A percentile compares a stretch with the other conserved stretches of the same genome.
Conservation (phyloP, 495 filamentous ascomycete species). For the Hyphodiscus hymeniophilus region DNA sequence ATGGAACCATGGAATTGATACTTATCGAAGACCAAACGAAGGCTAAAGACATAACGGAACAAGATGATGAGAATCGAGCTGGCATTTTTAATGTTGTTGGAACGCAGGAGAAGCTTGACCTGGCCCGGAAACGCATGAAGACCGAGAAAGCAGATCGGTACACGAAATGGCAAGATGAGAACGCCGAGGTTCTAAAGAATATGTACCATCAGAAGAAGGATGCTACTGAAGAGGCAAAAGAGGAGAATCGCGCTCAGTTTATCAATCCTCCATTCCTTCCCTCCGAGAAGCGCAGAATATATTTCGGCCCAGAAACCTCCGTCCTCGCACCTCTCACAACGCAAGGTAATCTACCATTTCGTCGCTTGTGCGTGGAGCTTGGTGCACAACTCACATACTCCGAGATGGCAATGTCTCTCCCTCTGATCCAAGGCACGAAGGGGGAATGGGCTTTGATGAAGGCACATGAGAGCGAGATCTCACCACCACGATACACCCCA, state of each 20-base stretch:
- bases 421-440: constrained; percentile 84
- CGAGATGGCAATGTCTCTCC: constrained; percentile 93
- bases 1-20: constrained; percentile 74
- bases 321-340: constrained; percentile 81
- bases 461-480: constrained; percentile 72
- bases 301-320: constrained; percentile 89
- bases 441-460: constrained; percentile 92
- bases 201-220: constrained; percentile 35
- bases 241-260: constrained; percentile 71
- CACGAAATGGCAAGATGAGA: constrained; percentile 61
- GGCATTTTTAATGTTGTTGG: constrained; percentile 70
- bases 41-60: constrained; percentile 15
- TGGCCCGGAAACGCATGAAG: constrained; percentile 56
- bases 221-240: constrained; percentile 31
- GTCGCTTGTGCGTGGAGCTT: constrained; percentile 80
- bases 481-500: constrained; percentile 46
- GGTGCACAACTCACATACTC: constrained; percentile 94
- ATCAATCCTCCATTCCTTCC: constrained; percentile 77
- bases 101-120: constrained; percentile 53
- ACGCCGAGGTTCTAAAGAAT: constrained; percentile 47
- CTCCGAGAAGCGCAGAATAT: constrained; percentile 86
- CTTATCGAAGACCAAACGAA: constrained; percentile 39
- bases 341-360: constrained; percentile 95
- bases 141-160: constrained; percentile 69
- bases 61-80: constrained; percentile 28